Conservation (phyloP, 106 monocot species). For the Phalaenopsis equestris region DNA sequence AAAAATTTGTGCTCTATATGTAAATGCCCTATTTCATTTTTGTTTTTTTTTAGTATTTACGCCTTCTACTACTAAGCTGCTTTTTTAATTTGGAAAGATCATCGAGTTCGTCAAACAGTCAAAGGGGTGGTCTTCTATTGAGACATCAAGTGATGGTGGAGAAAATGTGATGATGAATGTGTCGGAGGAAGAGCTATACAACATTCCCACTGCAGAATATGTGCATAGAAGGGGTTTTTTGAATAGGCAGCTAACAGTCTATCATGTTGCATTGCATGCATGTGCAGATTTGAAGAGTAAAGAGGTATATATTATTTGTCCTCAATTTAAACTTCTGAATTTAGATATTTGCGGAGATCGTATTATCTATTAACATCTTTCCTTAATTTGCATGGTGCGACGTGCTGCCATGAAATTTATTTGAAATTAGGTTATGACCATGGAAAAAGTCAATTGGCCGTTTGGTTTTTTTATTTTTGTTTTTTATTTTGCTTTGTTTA, state of each 20-base stretch:
- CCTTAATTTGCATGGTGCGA: not conserved
- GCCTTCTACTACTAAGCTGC: slow-evolving; percentile 9
- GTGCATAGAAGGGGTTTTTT: slow-evolving; percentile 66
- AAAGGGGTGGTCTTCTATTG: slow-evolving; percentile 89
- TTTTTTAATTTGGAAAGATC: slow-evolving; percentile 40
- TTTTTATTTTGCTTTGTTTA: no score
- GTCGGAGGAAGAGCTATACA: slow-evolving; percentile 89
- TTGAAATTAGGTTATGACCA: not conserved
- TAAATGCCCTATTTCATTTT: not conserved
- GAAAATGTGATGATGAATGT: slow-evolving; percentile 97
- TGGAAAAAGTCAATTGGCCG: not conserved
- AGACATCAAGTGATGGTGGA: slow-evolving; percentile 64
- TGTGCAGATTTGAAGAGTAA: slow-evolving; percentile 77
- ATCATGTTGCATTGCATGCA: slow-evolving; percentile 86
- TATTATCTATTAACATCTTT: not conserved
- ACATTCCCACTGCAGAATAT: slow-evolving; percentile 84
- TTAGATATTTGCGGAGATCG: not conserved
- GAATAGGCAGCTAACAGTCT: slow-evolving; percentile 54
- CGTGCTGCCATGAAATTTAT: not conserved
- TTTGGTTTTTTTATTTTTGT: no score
- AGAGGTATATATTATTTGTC: slow-evolving; percentile 38
- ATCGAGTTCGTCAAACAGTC: slow-evolving; percentile 87
- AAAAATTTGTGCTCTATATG: no score
- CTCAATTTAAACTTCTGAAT: not conserved
- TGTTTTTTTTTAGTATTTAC: slow-evolving; percentile 11